A percentile compares a stretch with the other conserved stretches of the same genome.
These are phyloP conservation scores for Tausonia pullulans DNA, from an alignment of 1,284 basidiomycete species.

Conservation along the genomic window DNA sequence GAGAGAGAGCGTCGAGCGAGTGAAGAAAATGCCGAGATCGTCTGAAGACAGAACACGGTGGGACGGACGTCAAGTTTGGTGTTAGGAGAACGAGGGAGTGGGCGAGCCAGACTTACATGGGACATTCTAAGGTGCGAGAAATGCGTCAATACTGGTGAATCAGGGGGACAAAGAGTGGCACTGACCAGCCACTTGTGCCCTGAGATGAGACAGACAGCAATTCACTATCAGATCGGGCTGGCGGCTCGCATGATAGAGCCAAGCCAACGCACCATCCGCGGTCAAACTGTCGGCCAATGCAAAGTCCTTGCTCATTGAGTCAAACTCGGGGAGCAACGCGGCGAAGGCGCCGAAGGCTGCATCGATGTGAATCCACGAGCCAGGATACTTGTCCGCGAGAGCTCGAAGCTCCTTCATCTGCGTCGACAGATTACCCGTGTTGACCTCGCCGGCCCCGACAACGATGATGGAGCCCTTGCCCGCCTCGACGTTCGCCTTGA, in stretches of 20 bases:
- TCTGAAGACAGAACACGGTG: slow-evolving; percentile 26
- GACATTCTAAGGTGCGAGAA: no score
- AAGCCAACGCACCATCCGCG: slow-evolving; percentile 33
- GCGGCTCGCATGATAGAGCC: background rate
- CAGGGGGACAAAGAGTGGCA: slow-evolving; percentile 16
- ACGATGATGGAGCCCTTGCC: slow-evolving; percentile 35
- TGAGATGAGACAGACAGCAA: slow-evolving; percentile 17
- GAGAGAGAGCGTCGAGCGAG: slow-evolving; percentile 27
- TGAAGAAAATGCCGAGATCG: slow-evolving; percentile 42
- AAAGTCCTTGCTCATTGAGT: slow-evolving; percentile 31
- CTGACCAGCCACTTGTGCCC: slow-evolving; percentile 38
- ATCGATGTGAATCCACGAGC: slow-evolving; percentile 40
- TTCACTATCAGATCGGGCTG: no score
- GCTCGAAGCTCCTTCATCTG: slow-evolving; percentile 24
- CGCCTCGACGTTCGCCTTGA: slow-evolving; percentile 24
- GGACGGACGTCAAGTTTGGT: slow-evolving; percentile 28
- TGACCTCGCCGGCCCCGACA: slow-evolving; percentile 41
- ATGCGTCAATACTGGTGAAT: no score
- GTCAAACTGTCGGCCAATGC: slow-evolving; percentile 39
- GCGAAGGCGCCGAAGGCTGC: slow-evolving; percentile 42
- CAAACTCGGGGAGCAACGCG: slow-evolving; percentile 34
- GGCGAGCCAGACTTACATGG: background rate
- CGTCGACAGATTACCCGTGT: slow-evolving; percentile 28
- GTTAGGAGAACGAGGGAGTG: background rate
- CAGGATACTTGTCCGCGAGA: slow-evolving; percentile 33